Conservation (phyloP, 108 stramenopile genomes). For the Hondaea fermentalgiana region DNA sequence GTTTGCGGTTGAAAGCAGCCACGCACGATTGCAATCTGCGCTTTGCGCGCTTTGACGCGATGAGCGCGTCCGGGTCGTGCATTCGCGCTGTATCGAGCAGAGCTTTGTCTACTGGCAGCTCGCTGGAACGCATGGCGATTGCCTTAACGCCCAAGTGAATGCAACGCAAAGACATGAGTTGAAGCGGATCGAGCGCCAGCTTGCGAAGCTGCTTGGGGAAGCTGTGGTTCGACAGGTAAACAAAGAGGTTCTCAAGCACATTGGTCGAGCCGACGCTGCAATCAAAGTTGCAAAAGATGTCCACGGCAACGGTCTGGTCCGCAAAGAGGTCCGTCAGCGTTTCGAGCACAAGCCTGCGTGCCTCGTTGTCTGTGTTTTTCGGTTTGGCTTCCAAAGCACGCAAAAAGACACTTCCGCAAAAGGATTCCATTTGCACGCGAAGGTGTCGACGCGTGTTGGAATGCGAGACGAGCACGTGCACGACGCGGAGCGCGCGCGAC, state of each 20-base stretch:
- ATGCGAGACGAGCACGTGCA: constrained; percentile 86
- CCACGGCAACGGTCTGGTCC: constrained; percentile 78
- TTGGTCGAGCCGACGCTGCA: constrained; percentile 89
- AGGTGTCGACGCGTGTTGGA: constrained; percentile 72
- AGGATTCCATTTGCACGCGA: constrained; percentile 92
- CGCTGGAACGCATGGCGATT: constrained; percentile 42
- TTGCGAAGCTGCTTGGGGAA: constrained; percentile 29
- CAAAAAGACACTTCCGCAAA: constrained; percentile 75
- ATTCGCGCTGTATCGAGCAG: background rate
- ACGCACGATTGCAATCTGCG: constrained; percentile 65
- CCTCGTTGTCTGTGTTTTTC: constrained; percentile 63
- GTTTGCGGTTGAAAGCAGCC: constrained; percentile 47
- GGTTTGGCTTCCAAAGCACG: constrained; percentile 47
- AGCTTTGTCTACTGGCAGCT: background rate
- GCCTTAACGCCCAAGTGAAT: constrained; percentile 75
- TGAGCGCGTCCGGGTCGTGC: constrained; percentile 16
- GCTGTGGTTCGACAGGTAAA: constrained; percentile 55
- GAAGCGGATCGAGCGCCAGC: constrained; percentile 61
- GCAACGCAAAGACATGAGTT: constrained; percentile 72
- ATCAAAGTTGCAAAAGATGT: constrained; percentile 92
- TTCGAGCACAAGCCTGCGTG: constrained; percentile 71
- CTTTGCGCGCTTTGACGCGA: constrained; percentile 34
- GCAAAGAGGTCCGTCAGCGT: constrained; percentile 78
- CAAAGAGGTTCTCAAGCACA: constrained; percentile 70
- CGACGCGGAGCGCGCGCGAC: constrained; percentile 73